Conservation (phyloP, 116 monocot species). For the Phalaenopsis hybrid region DNA sequence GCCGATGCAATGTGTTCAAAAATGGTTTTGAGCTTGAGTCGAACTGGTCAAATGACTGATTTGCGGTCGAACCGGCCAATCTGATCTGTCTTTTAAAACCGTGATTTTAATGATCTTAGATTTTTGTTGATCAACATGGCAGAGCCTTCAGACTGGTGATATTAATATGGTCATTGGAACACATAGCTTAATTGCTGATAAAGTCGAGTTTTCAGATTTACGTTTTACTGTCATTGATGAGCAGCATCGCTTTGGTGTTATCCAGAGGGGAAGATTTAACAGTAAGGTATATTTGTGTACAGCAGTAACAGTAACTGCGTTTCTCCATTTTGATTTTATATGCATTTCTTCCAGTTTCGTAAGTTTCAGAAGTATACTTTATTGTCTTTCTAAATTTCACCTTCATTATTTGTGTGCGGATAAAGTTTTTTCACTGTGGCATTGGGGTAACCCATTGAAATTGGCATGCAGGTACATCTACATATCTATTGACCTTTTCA, state of each 20-base stretch:
- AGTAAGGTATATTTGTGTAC: constrained; percentile 53
- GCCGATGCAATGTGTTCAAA: no score
- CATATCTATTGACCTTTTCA: not conserved
- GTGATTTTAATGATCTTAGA: not conserved
- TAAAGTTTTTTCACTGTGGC: not conserved
- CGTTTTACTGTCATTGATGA: constrained; percentile 93
- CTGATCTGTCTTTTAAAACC: no score
- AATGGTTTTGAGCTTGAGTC: no score
- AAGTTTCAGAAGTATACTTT: not conserved
- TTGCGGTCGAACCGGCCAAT: no score
- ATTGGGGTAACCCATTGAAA: not conserved
- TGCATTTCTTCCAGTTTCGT: not conserved
- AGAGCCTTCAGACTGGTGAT: constrained; percentile 76
- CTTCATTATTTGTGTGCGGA: not conserved
- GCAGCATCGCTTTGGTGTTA: constrained; percentile 98
- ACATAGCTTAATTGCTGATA: constrained; percentile 91
- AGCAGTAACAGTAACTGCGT: not conserved
- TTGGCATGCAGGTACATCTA: not conserved
- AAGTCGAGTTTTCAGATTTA: constrained; percentile 73
- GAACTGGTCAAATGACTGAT: no score
- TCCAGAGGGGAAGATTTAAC: constrained; percentile 90
- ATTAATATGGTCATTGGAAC: constrained; percentile 90
- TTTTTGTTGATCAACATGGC: constrained; percentile 40
- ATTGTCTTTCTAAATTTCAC: not conserved
- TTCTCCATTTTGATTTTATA: constrained; percentile 2